These are phyloP conservation scores for Suillus sp. DNA, from an alignment of 768 basidiomycete species.

Conservation along the genomic window DNA sequence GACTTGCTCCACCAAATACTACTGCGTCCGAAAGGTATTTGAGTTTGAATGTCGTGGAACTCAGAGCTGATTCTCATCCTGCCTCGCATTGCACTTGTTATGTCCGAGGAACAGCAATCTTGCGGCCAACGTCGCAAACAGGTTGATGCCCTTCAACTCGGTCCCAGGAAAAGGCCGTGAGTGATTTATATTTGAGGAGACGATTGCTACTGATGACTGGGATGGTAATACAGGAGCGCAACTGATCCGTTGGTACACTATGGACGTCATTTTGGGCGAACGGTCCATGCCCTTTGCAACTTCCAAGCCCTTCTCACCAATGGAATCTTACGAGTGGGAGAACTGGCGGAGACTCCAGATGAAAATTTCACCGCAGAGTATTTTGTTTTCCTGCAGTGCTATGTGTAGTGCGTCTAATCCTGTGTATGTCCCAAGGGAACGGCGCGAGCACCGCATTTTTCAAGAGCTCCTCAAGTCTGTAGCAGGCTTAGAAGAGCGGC, in stretches of 20 bases:
- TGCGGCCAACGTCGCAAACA: conserved; percentile 20
- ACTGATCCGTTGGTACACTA: conserved; percentile 25
- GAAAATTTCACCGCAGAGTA: conserved; percentile 4
- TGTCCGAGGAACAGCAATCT: background rate
- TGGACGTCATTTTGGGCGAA: conserved; percentile 25
- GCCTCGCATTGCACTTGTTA: background rate
- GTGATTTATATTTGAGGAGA: background rate
- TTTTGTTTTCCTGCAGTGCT: background rate
- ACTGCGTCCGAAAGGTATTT: no score
- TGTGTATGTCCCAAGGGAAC: conserved; percentile 15
- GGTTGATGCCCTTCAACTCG: conserved; percentile 18
- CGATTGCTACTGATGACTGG: background rate
- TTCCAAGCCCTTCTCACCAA: conserved; percentile 23
- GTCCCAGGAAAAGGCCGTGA: conserved; percentile 19
- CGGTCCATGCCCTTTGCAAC: conserved; percentile 24
- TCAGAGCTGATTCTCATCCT: background rate
- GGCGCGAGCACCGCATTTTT: conserved; percentile 19
- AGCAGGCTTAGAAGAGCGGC: conserved; percentile 19
- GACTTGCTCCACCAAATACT: background rate
- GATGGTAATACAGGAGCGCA: conserved; percentile 2
- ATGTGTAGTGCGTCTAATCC: background rate
- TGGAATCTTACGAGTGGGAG: conserved; percentile 15
- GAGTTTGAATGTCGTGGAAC: background rate
- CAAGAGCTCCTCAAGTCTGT: conserved; percentile 16
- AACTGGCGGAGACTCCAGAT: conserved; percentile 9